A percentile compares a stretch with the other conserved stretches of the same genome.
These are phyloP conservation scores for Nemania abortiva DNA, from an alignment of 2,329 filamentous ascomycete species.

Conservation along the genomic window DNA sequence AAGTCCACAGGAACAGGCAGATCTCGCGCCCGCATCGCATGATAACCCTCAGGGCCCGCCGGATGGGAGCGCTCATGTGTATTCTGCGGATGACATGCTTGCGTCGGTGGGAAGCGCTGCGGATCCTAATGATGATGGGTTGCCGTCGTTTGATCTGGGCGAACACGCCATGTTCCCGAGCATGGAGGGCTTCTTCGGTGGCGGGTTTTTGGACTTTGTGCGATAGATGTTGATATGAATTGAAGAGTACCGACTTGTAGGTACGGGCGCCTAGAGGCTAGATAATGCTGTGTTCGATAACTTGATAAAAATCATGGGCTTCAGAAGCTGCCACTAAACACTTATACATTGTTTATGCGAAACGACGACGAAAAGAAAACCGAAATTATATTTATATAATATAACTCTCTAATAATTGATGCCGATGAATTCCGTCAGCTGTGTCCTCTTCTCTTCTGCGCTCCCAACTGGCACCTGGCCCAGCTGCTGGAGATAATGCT, in stretches of 20 bases:
- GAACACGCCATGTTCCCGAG: constrained; percentile 49
- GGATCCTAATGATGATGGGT: constrained; percentile 33
- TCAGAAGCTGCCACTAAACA: too few species aligned
- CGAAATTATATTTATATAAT: too few species aligned
- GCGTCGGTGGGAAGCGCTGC: constrained; percentile 27
- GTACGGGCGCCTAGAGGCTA: too few species aligned
- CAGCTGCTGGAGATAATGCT: neutral
- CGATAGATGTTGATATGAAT: too few species aligned
- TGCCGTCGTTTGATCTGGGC: constrained; percentile 41
- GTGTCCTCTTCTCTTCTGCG: neutral
- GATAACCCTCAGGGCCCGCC: neutral
- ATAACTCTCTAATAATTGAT: neutral
- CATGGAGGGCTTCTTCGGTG: constrained; percentile 53
- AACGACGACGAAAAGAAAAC: too few species aligned
- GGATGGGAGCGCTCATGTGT: constrained; percentile 5
- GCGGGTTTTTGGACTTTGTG: constrained; percentile 51
- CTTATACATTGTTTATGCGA: too few species aligned
- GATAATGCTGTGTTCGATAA: too few species aligned
- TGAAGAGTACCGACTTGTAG: too few species aligned
- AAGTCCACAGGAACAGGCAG: neutral
- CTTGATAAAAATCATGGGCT: too few species aligned
- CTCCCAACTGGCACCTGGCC: neutral
- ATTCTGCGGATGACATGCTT: constrained; percentile 29
- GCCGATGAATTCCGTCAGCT: neutral
- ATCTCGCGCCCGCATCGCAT: neutral